A percentile compares a stretch with the other conserved stretches of the same genome.
Conservation (phyloP, 1,139 yeast genomes). For the Nakaseomyces bracarensis region DNA sequence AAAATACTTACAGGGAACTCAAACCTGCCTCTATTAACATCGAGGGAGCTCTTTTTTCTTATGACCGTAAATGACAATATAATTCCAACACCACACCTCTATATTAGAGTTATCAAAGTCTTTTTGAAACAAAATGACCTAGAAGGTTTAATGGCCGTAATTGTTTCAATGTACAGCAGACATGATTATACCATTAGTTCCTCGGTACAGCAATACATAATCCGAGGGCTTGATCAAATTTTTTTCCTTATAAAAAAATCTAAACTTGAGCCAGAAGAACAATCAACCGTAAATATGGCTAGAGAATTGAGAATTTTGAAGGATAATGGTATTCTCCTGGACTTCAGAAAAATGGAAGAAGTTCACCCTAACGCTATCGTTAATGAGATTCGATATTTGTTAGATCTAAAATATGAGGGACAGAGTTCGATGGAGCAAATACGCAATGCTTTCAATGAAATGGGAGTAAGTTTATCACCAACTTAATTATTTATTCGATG, state of each 20-base stretch:
- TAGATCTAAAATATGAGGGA: background rate
- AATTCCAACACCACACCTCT: slow-evolving; percentile 17
- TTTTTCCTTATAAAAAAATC: background rate
- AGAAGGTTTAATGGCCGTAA: slow-evolving; percentile 19
- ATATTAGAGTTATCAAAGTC: slow-evolving; percentile 17
- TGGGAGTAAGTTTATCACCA: slow-evolving; percentile 13
- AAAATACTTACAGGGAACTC: slow-evolving; percentile 1
- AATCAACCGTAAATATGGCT: background rate
- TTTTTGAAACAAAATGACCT: slow-evolving; percentile 22
- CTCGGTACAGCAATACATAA: background rate
- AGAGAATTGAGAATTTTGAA: background rate
- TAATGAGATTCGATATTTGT: background rate
- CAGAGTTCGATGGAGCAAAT: background rate
- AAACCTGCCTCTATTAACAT: slow-evolving; percentile 3
- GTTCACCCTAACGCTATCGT: background rate
- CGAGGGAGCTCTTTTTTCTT: slow-evolving; percentile 15
- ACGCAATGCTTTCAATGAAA: background rate
- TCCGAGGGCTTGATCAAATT: background rate
- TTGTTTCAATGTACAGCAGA: slow-evolving; percentile 15
- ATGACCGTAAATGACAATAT: slow-evolving; percentile 23
- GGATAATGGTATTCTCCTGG: background rate
- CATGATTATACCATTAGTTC: slow-evolving; percentile 14
- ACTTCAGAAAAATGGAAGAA: background rate
- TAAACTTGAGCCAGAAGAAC: background rate
- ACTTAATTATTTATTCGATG: no score